Percentiles rank a stretch among this genome's conserved stretches.
phyloP scores from a whole-genome alignment of 305 asterid species.

The Fraxinus platypoda region DNA sequence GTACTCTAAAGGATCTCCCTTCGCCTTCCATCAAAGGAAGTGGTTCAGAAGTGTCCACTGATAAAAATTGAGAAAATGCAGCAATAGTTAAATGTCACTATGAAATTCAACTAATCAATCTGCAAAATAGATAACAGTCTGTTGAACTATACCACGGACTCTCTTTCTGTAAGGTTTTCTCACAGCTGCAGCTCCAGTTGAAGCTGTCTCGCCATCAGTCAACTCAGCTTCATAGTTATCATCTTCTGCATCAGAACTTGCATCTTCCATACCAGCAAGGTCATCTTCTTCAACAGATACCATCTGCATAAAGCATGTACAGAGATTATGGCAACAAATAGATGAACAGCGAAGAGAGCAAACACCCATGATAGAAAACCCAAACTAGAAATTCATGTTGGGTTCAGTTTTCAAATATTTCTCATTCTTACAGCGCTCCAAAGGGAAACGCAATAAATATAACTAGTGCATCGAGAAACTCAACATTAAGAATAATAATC shows the following conservation, averaged over 20 bases:
- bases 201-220: conserved; percentile 73
- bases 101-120: conserved; percentile 6
- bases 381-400: neutral
- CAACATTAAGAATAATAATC: neutral
- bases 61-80: conserved; percentile 28
- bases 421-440: neutral
- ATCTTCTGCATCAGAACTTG: conserved; percentile 92
- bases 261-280: conserved; percentile 97
- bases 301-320: conserved; percentile 60
- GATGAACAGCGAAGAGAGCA: conserved; percentile 15
- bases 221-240: conserved; percentile 90
- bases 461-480: conserved; percentile 3
- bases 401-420: neutral
- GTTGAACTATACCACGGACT: conserved; percentile 62
- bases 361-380: neutral
- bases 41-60: conserved; percentile 65
- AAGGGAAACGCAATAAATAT: neutral
- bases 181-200: conserved; percentile 57
- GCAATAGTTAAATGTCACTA: conserved; percentile 17
- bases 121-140: conserved; percentile 15
- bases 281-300: conserved; percentile 95
- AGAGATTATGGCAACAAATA: neutral
- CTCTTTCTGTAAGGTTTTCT: conserved; percentile 66
- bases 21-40: conserved; percentile 98
- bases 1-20: conserved; percentile 80